Conservation (phyloP, 495 filamentous ascomycete species). For the Penicillium malachiteum region DNA sequence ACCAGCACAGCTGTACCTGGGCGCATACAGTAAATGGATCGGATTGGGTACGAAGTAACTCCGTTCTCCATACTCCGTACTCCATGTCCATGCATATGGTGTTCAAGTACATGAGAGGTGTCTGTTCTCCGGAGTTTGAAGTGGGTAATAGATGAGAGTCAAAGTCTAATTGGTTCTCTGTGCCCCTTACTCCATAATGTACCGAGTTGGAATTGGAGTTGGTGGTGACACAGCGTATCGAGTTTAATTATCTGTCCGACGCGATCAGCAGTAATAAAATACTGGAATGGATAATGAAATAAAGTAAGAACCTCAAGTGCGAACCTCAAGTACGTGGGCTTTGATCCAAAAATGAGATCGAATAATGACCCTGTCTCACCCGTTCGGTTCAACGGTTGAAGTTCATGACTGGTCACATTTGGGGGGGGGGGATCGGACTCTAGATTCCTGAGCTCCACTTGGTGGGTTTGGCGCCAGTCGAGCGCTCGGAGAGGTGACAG, state of each 20-base stretch:
- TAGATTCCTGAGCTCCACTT: background rate
- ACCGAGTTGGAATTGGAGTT: background rate
- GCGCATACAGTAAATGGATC: background rate
- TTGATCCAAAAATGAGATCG: background rate
- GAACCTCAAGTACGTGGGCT: too few species aligned
- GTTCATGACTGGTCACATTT: slow-evolving; percentile 22
- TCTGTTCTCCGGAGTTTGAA: too few species aligned
- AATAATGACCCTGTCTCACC: background rate
- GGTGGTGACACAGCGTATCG: background rate
- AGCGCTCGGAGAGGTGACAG: slow-evolving; percentile 16
- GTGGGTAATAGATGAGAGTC: background rate
- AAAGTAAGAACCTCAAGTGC: too few species aligned
- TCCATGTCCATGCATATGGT: too few species aligned
- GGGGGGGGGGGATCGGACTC: background rate
- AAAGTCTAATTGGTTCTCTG: background rate
- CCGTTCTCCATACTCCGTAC: too few species aligned
- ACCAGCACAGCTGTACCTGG: too few species aligned
- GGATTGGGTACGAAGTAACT: background rate
- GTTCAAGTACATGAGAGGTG: too few species aligned
- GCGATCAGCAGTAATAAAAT: too few species aligned
- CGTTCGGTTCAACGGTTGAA: background rate
- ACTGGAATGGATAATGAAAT: too few species aligned
- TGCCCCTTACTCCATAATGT: background rate
- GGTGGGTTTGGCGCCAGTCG: background rate
- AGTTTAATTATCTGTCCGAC: background rate